Evolutionary conservation across 495 filamentous ascomycete genomes (phyloP), one percentile per base, ranked within the genome.

Genomic region (Glarea lozoyensis): DNA sequence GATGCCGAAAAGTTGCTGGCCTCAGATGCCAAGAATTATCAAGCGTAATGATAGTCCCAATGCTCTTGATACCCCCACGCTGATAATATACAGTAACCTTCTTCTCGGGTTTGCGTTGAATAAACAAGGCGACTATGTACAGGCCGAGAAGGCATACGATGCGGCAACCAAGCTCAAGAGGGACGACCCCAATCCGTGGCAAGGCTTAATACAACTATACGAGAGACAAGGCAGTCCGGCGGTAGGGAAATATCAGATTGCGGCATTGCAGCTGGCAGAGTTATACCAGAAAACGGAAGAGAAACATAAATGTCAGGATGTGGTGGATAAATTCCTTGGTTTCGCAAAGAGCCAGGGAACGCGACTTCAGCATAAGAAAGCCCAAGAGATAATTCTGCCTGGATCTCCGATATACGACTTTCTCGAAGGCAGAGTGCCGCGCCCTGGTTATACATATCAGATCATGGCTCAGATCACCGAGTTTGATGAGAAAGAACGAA

Each of bases 401-500:
- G 75, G 67, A 4, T 83, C 79, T 34, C 75, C 84, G 7, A 60
- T 96, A 30, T 97, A 90, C 61, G 63, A 75, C 6, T 82, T 73
- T 52, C 77, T 98, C 12, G 88, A 97, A 66, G 92, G 93, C 12
- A 76, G 86, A 2, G 65, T 98, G 2, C 84, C 79, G 2, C 78
- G 85, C 53, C 89, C 92, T 4, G 71, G 80, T 15, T 72, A 78
- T 21, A 94, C 88, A 2, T 96, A 92, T 61, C 76, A 76, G 40
- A 83, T 75, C 24, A 69, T 97, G 39, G 85, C 85, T n/a, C 80
- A 94, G 37, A 81, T 95, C 39, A 69, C 82, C 12, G 92, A 97
- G 54, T 58, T 72, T 0, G 87, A 93, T 29, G 93, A 98, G 60
- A 92, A 82, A 53, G 85, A 92, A 58, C 79, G 74, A 21, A 92